phyloP scores from a whole-genome alignment of 2,329 filamentous ascomycete genomes.

The Microcyclospora pomicola region DNA sequence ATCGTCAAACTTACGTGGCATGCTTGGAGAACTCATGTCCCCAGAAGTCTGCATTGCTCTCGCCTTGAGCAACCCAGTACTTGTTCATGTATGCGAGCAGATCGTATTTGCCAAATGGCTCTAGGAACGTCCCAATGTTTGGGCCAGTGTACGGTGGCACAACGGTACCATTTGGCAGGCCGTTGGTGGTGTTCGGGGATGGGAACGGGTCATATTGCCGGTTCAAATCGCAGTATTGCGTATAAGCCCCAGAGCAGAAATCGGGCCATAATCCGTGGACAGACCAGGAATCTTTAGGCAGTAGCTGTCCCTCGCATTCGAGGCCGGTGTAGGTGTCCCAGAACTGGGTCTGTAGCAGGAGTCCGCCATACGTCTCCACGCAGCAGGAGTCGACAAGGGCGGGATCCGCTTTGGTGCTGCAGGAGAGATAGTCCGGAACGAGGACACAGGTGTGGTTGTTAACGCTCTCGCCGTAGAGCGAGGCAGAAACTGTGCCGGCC shows the following conservation, averaged over 20 bases:
- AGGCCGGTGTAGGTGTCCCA: conserved; percentile 52
- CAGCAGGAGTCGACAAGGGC: conserved; percentile 46
- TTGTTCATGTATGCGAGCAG: conserved; percentile 53
- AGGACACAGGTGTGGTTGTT: conserved; percentile 45
- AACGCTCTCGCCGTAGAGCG: conserved; percentile 35
- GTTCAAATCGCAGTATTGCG: conserved; percentile 52
- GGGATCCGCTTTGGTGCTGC: conserved; percentile 32
- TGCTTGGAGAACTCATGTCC: conserved; percentile 23
- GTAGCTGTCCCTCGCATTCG: conserved; percentile 43
- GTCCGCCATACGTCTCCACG: conserved; percentile 49
- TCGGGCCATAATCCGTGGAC: conserved; percentile 48
- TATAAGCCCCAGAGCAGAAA: conserved; percentile 44
- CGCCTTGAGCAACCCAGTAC: conserved; percentile 47
- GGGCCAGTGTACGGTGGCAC: conserved; percentile 47
- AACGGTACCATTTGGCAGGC: conserved; percentile 34
- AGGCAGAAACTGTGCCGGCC: conserved; percentile 17
- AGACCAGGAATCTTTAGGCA: conserved; percentile 44
- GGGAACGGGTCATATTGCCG: conserved; percentile 48
- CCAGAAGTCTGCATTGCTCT: conserved; percentile 48
- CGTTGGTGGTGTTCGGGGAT: conserved; percentile 50
- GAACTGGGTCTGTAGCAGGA: conserved; percentile 46
- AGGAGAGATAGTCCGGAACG: conserved; percentile 29
- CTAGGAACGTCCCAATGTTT: conserved; percentile 45
- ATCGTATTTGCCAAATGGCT: conserved; percentile 43
- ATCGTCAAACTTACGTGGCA: conserved; percentile 18